A percentile compares a stretch with the other conserved stretches of the same genome.
Conservation (phyloP, 2,329 filamentous ascomycete species). For the Cytospora chrysosperma region DNA sequence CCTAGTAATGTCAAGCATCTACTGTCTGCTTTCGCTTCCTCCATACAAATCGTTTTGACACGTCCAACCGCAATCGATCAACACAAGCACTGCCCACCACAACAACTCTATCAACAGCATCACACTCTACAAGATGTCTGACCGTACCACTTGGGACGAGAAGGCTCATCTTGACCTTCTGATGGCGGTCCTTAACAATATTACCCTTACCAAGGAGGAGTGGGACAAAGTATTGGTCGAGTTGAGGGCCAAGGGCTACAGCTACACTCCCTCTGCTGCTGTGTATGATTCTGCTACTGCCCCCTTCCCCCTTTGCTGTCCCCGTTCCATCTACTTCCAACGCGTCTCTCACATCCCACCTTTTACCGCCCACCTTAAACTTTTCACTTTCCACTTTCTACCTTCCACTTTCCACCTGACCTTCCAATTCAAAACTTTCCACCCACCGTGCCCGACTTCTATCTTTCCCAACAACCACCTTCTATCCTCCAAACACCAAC, state of each 20-base stretch:
- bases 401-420: neutral
- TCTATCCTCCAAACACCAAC: no score
- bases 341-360: no score
- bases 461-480: neutral
- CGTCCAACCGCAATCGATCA: neutral
- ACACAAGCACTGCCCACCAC: neutral
- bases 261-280: conserved; percentile 41
- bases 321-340: conserved; percentile 5
- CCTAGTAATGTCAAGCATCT: neutral
- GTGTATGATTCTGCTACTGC: conserved; percentile 34
- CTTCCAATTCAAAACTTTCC: neutral
- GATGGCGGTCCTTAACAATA: conserved; percentile 36
- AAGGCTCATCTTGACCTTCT: conserved; percentile 33
- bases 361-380: neutral
- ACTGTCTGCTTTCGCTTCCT: neutral
- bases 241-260: conserved; percentile 37
- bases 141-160: conserved; percentile 11
- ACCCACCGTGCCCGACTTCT: neutral
- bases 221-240: conserved; percentile 29
- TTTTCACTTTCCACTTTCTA: neutral
- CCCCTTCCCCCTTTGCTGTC: no score
- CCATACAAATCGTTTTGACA: neutral
- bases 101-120: conserved; percentile 30
- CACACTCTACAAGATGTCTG: conserved; percentile 6
- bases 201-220: conserved; percentile 22